phyloP scores from a whole-genome alignment of 352 stramenopile genomes.

The Elongisporangium senticosum region DNA sequence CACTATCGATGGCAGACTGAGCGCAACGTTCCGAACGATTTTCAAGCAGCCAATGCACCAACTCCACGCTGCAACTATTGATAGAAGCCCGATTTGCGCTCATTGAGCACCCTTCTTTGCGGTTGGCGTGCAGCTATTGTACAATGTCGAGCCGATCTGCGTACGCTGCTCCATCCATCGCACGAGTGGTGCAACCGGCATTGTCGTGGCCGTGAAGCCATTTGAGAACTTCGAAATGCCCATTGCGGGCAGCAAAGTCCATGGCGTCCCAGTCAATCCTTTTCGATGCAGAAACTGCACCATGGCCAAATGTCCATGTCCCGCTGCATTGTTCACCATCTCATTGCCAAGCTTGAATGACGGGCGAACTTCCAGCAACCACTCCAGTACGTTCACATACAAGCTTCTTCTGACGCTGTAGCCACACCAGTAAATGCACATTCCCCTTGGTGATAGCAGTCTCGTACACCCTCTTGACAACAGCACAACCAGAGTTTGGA shows the following conservation, averaged over 20 bases:
- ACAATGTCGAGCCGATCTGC: conserved; percentile 31
- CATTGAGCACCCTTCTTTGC: conserved; percentile 21
- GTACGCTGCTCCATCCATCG: conserved; percentile 31
- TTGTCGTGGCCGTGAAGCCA: conserved; percentile 22
- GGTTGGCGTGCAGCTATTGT: conserved; percentile 18
- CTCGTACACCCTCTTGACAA: too few relatives aligned
- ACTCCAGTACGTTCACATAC: too few relatives aligned
- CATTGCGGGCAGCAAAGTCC: conserved; percentile 17
- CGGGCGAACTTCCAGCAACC: too few relatives aligned
- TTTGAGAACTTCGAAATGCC: conserved; percentile 16
- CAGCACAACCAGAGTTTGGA: too few relatives aligned
- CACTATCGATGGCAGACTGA: too few relatives aligned
- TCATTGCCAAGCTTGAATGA: too few relatives aligned
- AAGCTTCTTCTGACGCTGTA: too few relatives aligned
- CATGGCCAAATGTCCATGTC: too few relatives aligned
- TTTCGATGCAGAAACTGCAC: too few relatives aligned
- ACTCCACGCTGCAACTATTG: conserved; percentile 10
- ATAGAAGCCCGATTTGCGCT: conserved; percentile 3
- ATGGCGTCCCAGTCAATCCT: conserved; percentile 6
- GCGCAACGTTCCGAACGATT: conserved; percentile 4
- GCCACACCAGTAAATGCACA: too few relatives aligned
- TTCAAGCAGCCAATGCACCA: conserved; percentile 11
- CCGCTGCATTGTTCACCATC: too few relatives aligned
- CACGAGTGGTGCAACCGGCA: conserved; percentile 26
- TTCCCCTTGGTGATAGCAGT: too few relatives aligned